phyloP scores from a whole-genome alignment of 1,284 basidiomycete genomes.

The Marasmius oreades region DNA sequence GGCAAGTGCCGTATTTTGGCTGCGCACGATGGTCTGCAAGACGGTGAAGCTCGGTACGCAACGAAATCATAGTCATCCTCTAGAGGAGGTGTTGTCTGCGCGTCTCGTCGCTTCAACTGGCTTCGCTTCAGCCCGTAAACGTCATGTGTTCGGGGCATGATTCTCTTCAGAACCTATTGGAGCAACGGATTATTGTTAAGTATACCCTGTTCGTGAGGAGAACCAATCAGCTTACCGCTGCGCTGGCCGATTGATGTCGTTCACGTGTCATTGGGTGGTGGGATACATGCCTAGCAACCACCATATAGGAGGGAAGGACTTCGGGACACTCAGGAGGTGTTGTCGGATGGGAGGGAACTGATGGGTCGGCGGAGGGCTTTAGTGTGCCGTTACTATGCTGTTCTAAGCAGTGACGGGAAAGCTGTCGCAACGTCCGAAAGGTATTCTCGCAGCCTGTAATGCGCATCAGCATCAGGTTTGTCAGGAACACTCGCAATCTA shows the following conservation, averaged over 20 bases:
- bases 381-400: constrained; percentile 27
- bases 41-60: constrained; percentile 30
- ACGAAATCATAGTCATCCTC: constrained; percentile 45
- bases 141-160: constrained; percentile 32
- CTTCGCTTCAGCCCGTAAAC: constrained; percentile 27
- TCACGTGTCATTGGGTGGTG: constrained; percentile 41
- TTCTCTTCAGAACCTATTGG: constrained; percentile 46
- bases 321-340: constrained; percentile 30
- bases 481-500: constrained; percentile 21
- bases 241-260: constrained; percentile 46
- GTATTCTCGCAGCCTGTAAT: constrained; percentile 38
- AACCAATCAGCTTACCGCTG: constrained; percentile 42
- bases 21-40: constrained; percentile 34
- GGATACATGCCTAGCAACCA: constrained; percentile 37
- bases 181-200: constrained; percentile 7
- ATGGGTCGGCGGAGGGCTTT: constrained; percentile 33
- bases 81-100: background rate
- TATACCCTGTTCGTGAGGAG: constrained; percentile 7
- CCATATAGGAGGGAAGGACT: constrained; percentile 46
- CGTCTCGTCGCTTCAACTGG: constrained; percentile 10
- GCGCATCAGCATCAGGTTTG: background rate
- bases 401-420: constrained; percentile 32
- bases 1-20: constrained; percentile 31
- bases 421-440: constrained; percentile 32
- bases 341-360: constrained; percentile 24